Base-by-base conservation (phyloP, 2,329 filamentous ascomycete genomes). In the Aspergillus unguis region DNA sequence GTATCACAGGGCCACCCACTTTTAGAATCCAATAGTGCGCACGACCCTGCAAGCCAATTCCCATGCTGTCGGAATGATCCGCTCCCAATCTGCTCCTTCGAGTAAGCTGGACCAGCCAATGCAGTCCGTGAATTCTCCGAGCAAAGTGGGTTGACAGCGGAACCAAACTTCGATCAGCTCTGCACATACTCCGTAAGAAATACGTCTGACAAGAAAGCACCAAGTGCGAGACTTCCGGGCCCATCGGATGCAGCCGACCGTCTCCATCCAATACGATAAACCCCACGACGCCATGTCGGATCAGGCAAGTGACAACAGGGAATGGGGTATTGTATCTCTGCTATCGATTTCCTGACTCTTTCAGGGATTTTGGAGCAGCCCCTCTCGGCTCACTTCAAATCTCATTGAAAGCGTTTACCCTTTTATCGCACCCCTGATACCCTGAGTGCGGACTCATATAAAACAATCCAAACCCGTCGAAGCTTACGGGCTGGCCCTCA, bases 231-330 rank as follows among this genome's bases (percentile, higher is more conserved):
- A 27, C 38, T 6, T 33, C n/a, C 7, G 31, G 25, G 35, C 10
- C 35, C 28, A 41, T 41, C 48, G 48, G 48, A 31, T 45, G 23
- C 35, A 41, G 42, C 49, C 49, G 49, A 41, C 49, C 8, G 35
- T 32, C 26, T n/a, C 17, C 11, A 25, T 29, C 32, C 31, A 17
- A 28, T 23, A 5, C 25, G n/a, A 31, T 40, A 38, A 28, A 35
- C 38, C 26, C 36, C 33, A 33, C 36, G 17, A 37, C 33, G 37
- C 45, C 26, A 17, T n/a, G 25, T 36, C 32, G 25, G n/a, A 46
- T 26, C 9, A 27, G 23, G 23, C 26, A 38, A 28, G 35, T 31
- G 44, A 25, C 28, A 44, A 44, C n/a, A 28, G 17, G 26, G 32
- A 32, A 31, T 44, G 41, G 41, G 8, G 41, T 11, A 25, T 17